Base-by-base conservation (phyloP, 148 eudicot species). In the Vaccinium darrowii region DNA sequence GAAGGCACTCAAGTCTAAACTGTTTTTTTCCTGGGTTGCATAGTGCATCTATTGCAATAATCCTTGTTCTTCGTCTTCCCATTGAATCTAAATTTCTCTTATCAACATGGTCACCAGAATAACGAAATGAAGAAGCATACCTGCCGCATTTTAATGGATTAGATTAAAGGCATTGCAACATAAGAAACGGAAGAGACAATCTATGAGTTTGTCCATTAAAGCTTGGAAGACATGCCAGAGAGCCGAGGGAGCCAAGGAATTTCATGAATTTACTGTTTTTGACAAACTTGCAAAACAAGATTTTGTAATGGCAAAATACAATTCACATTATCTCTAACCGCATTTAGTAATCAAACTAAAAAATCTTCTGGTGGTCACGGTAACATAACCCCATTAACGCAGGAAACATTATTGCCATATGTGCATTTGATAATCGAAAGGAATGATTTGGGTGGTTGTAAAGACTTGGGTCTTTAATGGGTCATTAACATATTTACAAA, bases 11-110 rank as follows among this genome's bases (percentile, higher is more conserved):
- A 76, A 74, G 85, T 83, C 84, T 82, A 87, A 91, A 95, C 86
- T 97, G 98, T 87, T 91, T 89, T 71, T 82, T 85, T 67, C 98
- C 98, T 63, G 98, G 98, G 51, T 62, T 27, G 88, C 90, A 78
- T 50, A 95, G 87, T 69, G 99, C 99, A 86, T 97, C 99, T 53
- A 95, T 93, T 49, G 98, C 99, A 81, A 91, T 84, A 81, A 97
- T 92, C 86, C 94, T 91, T 36, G 98, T 97, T 67, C 83, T 91
- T 62, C 95, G 98, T 84, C 99, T 94, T 85, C 95, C 93, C 73
- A 92, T 8, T 49, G 84, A 79, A 87, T 97, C 99, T 50, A 85
- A 76, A 84, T 87, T 90, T 86, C 84, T 91, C 74, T 71, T 51
- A 85, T 97, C 99, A 83, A 87, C 80, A 79, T 91, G 84, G 89